These are phyloP conservation scores for Tuctoria greenei DNA, from an alignment of 176 grass and related monocot genomes.

Conservation along the genomic window DNA sequence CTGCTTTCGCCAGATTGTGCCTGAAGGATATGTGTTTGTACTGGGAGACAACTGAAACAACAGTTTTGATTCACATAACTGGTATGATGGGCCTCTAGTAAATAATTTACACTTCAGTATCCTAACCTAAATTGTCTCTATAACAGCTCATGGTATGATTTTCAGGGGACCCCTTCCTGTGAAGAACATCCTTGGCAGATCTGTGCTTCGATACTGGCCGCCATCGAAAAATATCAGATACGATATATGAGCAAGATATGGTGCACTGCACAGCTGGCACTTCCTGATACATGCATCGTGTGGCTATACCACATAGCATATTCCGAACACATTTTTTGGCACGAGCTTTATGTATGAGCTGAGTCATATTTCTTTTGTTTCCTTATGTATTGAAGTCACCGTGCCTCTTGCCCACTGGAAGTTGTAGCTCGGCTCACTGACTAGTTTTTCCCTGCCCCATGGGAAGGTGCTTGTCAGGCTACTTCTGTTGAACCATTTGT, in stretches of 20 bases:
- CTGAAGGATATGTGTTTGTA: slow-evolving; percentile 83
- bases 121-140: background rate
- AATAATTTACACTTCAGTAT: background rate
- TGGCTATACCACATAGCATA: slow-evolving; percentile 9
- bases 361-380: slow-evolving; percentile 28
- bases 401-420: slow-evolving; percentile 21
- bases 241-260: slow-evolving; percentile 62
- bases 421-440: slow-evolving; percentile 34
- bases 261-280: slow-evolving; percentile 33
- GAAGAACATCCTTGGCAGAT: slow-evolving; percentile 90
- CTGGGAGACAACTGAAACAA: slow-evolving; percentile 94
- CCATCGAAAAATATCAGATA: slow-evolving; percentile 90
- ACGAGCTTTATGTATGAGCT: slow-evolving; percentile 28
- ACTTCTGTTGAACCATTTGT: no score
- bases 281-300: slow-evolving; percentile 32
- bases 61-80: slow-evolving; percentile 96
- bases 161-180: slow-evolving; percentile 87
- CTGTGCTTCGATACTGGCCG: slow-evolving; percentile 90
- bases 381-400: slow-evolving; percentile 39
- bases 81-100: slow-evolving; percentile 49
- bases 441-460: slow-evolving; percentile 22
- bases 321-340: slow-evolving; percentile 1
- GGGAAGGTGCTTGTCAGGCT: slow-evolving; percentile 38
- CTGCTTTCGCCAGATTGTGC: slow-evolving; percentile 56
- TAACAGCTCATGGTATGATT: background rate